A percentile compares a stretch with the other conserved stretches of the same genome.
phyloP scores from a whole-genome alignment of 352 stramenopile species.

The Pythium oligandrum region DNA sequence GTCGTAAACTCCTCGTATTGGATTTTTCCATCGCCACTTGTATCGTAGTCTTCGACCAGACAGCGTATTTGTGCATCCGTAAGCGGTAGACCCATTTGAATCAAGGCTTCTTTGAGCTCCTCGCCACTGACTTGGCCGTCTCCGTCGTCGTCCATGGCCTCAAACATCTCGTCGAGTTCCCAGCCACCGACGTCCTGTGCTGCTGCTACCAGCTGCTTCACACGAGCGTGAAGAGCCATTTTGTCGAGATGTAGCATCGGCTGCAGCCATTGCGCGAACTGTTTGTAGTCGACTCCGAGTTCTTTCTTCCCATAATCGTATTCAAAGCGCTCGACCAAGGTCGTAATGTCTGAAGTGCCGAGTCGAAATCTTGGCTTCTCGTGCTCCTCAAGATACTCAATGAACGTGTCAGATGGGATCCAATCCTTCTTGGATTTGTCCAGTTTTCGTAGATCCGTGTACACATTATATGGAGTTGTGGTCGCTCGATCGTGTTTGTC shows the following conservation, averaged over 20 bases:
- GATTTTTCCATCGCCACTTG: slow-evolving; percentile 53
- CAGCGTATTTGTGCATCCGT: slow-evolving; percentile 60
- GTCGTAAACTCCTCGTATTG: slow-evolving; percentile 57
- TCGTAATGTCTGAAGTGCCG: slow-evolving; percentile 22
- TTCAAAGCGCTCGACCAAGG: slow-evolving; percentile 52
- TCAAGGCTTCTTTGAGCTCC: slow-evolving; percentile 51
- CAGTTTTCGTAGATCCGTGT: slow-evolving; percentile 34
- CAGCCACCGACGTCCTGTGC: slow-evolving; percentile 33
- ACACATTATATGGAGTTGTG: slow-evolving; percentile 38
- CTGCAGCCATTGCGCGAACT: slow-evolving; percentile 68
- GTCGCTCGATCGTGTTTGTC: slow-evolving; percentile 39
- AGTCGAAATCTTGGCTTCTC: slow-evolving; percentile 39
- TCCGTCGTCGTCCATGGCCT: slow-evolving; percentile 52
- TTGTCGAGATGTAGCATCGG: slow-evolving; percentile 57
- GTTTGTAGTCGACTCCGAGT: slow-evolving; percentile 60
- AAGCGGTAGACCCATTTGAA: slow-evolving; percentile 61
- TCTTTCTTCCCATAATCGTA: slow-evolving; percentile 58
- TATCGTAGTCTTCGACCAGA: slow-evolving; percentile 61
- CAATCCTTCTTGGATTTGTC: slow-evolving; percentile 54
- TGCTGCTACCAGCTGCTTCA: slow-evolving; percentile 39
- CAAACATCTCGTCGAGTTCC: slow-evolving; percentile 53
- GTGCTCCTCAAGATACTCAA: slow-evolving; percentile 18
- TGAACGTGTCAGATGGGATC: slow-evolving; percentile 28
- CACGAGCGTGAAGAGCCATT: slow-evolving; percentile 40
- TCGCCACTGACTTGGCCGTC: slow-evolving; percentile 43